Evolutionary conservation across 805 yeast genomes (phyloP).

Genomic region (Zygosaccharomyces siamensis): DNA sequence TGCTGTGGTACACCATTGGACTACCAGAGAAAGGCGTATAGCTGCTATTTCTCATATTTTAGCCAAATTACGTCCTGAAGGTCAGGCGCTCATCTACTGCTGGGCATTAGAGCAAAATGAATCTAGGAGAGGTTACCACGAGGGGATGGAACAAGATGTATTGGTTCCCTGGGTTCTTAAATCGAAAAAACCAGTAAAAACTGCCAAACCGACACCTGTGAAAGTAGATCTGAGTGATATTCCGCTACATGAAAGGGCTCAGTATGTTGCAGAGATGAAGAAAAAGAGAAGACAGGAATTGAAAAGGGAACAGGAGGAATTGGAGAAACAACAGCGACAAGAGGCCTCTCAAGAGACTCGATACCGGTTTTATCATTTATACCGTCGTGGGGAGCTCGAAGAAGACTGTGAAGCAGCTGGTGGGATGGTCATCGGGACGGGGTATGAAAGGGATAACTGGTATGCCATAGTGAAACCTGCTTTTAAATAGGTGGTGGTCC

Average conservation of each 20-base stretch:
- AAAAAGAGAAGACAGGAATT: conserved; percentile 25
- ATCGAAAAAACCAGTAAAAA: conserved; percentile 40
- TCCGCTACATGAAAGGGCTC: conserved; percentile 29
- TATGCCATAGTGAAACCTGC: conserved; percentile 52
- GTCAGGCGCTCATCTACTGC: conserved; percentile 77
- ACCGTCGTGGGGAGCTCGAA: conserved; percentile 75
- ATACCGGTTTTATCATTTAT: conserved; percentile 84
- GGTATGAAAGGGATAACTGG: conserved; percentile 96
- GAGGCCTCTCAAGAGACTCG: conserved; percentile 43
- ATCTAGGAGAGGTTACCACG: conserved; percentile 85
- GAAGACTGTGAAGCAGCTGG: conserved; percentile 70
- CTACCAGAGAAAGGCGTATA: conserved; percentile 74
- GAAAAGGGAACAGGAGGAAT: conserved; percentile 26
- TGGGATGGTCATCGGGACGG: conserved; percentile 57
- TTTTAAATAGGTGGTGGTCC: not conserved
- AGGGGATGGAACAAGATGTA: conserved; percentile 89
- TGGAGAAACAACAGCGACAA: conserved; percentile 18
- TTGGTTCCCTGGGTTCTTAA: conserved; percentile 92
- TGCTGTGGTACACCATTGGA: conserved; percentile 93
- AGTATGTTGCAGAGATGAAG: conserved; percentile 26
- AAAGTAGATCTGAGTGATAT: conserved; percentile 28
- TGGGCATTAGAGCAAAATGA: conserved; percentile 95
- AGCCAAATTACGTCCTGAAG: conserved; percentile 51
- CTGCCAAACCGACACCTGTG: conserved; percentile 12
- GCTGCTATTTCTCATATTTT: conserved; percentile 70